These are phyloP conservation scores for Erysimum cheiranthoides DNA, from an alignment of 345 rosid species.

Conservation along the genomic window DNA sequence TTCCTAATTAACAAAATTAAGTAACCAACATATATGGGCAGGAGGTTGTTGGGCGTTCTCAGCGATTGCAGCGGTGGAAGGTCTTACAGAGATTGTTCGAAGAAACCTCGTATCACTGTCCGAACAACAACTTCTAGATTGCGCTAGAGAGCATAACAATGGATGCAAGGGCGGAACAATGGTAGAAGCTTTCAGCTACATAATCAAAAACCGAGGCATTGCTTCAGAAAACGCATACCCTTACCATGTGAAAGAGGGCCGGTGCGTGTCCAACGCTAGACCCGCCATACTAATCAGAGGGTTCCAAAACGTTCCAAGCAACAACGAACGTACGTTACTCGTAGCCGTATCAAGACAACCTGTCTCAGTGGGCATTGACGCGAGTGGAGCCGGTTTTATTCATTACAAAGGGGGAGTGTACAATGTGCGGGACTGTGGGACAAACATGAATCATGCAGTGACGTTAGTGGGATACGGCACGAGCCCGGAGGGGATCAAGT, in stretches of 20 bases:
- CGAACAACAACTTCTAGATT: constrained; percentile 66
- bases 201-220: constrained; percentile 52
- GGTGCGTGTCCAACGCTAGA: constrained; percentile 39
- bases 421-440: constrained; percentile 47
- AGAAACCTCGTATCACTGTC: constrained; percentile 62
- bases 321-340: constrained; percentile 54
- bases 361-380: constrained; percentile 54
- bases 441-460: constrained; percentile 52
- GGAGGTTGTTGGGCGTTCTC: constrained; percentile 77
- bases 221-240: constrained; percentile 55
- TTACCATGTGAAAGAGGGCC: constrained; percentile 46
- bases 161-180: constrained; percentile 58
- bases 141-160: constrained; percentile 38
- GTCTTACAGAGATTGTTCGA: constrained; percentile 48
- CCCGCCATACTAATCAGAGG: constrained; percentile 47
- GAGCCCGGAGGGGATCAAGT: constrained; percentile 49
- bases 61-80: constrained; percentile 66
- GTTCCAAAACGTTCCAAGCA: constrained; percentile 48
- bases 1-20: background rate
- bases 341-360: constrained; percentile 62
- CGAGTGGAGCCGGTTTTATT: constrained; percentile 39
- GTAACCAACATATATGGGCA: constrained; percentile 25
- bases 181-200: constrained; percentile 54
- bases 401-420: constrained; percentile 57
- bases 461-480: constrained; percentile 64